Conservation (phyloP, 1,284 basidiomycete genomes). For the Marasmius tenuissimus region DNA sequence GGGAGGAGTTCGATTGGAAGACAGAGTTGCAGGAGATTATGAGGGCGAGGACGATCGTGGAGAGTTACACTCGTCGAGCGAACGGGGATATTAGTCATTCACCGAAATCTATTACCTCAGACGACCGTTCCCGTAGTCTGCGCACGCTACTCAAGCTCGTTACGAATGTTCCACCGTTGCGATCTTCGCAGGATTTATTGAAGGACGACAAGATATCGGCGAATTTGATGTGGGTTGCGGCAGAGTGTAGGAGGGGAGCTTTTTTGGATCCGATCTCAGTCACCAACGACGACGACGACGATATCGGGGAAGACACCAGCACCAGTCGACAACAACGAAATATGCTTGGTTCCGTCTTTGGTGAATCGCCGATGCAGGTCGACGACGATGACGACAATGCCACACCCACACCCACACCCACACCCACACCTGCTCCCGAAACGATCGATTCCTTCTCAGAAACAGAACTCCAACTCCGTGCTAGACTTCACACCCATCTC, state of each 20-base stretch:
- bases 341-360: too few species aligned
- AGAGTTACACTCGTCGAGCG: conserved; percentile 1
- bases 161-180: conserved; percentile 38
- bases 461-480: conserved; percentile 43
- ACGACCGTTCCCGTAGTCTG: conserved; percentile 43
- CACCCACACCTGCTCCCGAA: too few species aligned
- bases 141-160: conserved; percentile 50
- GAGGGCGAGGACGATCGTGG: conserved; percentile 45
- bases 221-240: conserved; percentile 54
- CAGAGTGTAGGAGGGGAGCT: conserved; percentile 37
- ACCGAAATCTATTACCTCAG: conserved; percentile 3
- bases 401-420: too few species aligned
- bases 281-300: conserved; percentile 13
- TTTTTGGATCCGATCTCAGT: conserved; percentile 39
- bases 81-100: too few species aligned
- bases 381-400: conserved; percentile 14
- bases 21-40: conserved; percentile 49
- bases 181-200: conserved; percentile 17
- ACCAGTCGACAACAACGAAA: too few species aligned
- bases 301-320: neutral
- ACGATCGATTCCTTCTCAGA: conserved; percentile 6
- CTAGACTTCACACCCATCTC: conserved; percentile 52
- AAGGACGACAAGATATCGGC: conserved; percentile 36
- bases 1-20: conserved; percentile 50
- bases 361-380: conserved; percentile 1